Base-by-base conservation (phyloP, 768 basidiomycete genomes). In the Auriculariales sp. region DNA sequence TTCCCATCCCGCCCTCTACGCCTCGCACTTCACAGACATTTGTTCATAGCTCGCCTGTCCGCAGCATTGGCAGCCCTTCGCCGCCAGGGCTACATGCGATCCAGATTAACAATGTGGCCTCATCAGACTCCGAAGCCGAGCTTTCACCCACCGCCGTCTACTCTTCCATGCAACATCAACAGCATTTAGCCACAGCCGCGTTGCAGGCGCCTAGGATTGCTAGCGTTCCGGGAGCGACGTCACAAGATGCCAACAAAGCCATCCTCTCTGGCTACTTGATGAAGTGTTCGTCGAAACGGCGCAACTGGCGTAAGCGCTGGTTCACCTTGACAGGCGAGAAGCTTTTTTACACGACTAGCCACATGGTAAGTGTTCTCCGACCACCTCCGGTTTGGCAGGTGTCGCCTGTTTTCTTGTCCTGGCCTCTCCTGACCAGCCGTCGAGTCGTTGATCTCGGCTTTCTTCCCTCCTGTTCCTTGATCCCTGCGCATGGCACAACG, bases 231-330 rank as follows among this genome's bases (percentile, higher is more conserved):
- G 36, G 36, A 11, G 28, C 32, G 7, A 52, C 55, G 6, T 29
- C 62, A 46, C 72, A 72, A 33, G 86, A 88, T 55, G 73, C 74
- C 17, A 69, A 77, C n/a, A 93, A 92, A 67, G 70, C 81, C 32
- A 81, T 99, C 32, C 62, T 94, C 3, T 79, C 80, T 17, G 91
- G 92, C 2, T 99, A 98, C 64, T 70, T 99, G 53, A 91, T 93
- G 86, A 98, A 98, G 61, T 92, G 90, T 63, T 92, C 90, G 25
- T 82, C 83, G 36, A 90, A 93, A 56, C 77, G 94, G 59, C 83
- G 86, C 58, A 88, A 79, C 56, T 99, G 95, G 95, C 75, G 91
- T 50, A 98, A 99, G 66, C 70, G 95, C 27, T 98, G 93, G 94
- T 98, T 99, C 58, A 81, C 88, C 31, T 69, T 99, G n/a, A 90